Evolutionary conservation across 495 filamentous ascomycete genomes (phyloP).

Genomic region (Letharia lupina): DNA sequence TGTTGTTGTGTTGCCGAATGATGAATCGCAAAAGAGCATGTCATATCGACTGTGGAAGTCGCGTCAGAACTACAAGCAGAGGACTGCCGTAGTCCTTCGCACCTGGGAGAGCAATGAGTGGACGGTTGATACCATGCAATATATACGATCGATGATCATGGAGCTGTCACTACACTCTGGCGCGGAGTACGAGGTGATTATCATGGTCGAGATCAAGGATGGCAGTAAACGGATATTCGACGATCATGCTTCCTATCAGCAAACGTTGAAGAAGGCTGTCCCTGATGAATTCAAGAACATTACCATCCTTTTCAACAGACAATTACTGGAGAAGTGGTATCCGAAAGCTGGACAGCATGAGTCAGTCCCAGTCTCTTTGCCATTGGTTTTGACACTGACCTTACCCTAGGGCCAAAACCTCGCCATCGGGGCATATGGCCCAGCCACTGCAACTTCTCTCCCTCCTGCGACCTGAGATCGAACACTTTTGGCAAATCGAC

Average conservation of each 20-base stretch:
- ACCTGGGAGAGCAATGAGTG: conserved; percentile 59
- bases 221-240: conserved; percentile 46
- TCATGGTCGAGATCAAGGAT: conserved; percentile 68
- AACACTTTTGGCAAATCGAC: conserved; percentile 71
- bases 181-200: conserved; percentile 67
- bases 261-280: conserved; percentile 44
- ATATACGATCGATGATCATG: conserved; percentile 63
- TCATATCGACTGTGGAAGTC: conserved; percentile 10
- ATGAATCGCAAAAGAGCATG: neutral
- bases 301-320: conserved; percentile 59
- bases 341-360: conserved; percentile 35
- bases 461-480: conserved; percentile 59
- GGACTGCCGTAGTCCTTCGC: conserved; percentile 65
- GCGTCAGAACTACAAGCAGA: conserved; percentile 23
- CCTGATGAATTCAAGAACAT: conserved; percentile 60
- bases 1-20: conserved; percentile 13
- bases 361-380: neutral
- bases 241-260: conserved; percentile 43
- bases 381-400: conserved; percentile 16
- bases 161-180: conserved; percentile 66
- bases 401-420: conserved; percentile 4
- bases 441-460: conserved; percentile 47
- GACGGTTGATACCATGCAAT: conserved; percentile 60
- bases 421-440: conserved; percentile 27
- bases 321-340: conserved; percentile 49